phyloP scores from a whole-genome alignment of 495 filamentous ascomycete genomes.

The Penicillium longicatenatum region DNA sequence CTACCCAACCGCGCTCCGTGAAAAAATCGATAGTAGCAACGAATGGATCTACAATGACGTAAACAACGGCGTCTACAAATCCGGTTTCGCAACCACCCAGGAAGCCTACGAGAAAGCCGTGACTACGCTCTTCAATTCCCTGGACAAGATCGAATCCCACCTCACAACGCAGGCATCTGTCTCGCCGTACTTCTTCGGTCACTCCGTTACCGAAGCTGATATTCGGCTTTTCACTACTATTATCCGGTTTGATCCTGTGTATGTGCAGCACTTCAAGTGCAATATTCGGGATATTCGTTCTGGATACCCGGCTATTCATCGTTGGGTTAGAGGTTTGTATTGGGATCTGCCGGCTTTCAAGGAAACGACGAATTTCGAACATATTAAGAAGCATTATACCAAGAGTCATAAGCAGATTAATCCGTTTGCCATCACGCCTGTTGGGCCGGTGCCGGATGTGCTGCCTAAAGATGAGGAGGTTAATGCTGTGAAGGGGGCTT shows the following conservation, averaged over 20 bases:
- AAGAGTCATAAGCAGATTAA: conserved; percentile 73
- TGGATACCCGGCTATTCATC: conserved; percentile 70
- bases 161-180: conserved; percentile 47
- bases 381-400: conserved; percentile 74
- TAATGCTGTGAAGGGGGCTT: conserved; percentile 47
- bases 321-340: conserved; percentile 67
- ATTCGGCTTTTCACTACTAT: conserved; percentile 82
- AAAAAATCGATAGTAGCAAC: conserved; percentile 73
- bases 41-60: conserved; percentile 82
- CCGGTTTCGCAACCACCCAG: conserved; percentile 72
- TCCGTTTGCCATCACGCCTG: conserved; percentile 61
- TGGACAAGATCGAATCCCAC: conserved; percentile 71
- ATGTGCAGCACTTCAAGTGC: conserved; percentile 94
- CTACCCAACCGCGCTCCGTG: conserved; percentile 59
- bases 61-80: conserved; percentile 87
- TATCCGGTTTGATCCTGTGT: conserved; percentile 82
- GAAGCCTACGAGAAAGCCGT: conserved; percentile 75
- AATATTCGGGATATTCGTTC: conserved; percentile 81
- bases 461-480: conserved; percentile 64
- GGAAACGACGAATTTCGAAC: conserved; percentile 68
- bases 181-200: conserved; percentile 69
- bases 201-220: conserved; percentile 75
- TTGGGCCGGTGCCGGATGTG: conserved; percentile 65
- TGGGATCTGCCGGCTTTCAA: conserved; percentile 65
- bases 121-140: conserved; percentile 64